Conservation (phyloP, 2,329 filamentous ascomycete genomes). For the Colletotrichum sp. region DNA sequence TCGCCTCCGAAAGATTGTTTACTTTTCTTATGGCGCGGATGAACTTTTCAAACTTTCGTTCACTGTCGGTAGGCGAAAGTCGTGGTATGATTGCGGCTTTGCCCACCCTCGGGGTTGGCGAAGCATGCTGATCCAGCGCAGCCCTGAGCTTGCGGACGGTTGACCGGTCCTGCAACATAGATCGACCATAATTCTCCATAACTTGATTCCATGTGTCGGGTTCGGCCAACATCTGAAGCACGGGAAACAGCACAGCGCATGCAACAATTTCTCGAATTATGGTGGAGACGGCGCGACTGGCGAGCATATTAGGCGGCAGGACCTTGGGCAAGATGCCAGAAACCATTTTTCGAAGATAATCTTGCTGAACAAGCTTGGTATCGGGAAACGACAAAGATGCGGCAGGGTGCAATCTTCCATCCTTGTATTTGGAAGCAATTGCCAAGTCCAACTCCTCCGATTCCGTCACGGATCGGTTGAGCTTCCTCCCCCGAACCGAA, state of each 20-base stretch:
- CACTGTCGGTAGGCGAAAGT: slow-evolving; percentile 80
- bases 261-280: slow-evolving; percentile 90
- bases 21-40: slow-evolving; percentile 87
- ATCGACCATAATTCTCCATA: slow-evolving; percentile 86
- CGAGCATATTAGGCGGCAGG: slow-evolving; percentile 74
- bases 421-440: slow-evolving; percentile 91
- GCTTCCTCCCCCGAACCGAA: slow-evolving; percentile 82
- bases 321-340: slow-evolving; percentile 75
- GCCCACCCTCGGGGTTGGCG: slow-evolving; percentile 71
- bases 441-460: slow-evolving; percentile 95
- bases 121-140: slow-evolving; percentile 92
- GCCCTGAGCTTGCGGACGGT: slow-evolving; percentile 91
- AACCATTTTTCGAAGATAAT: slow-evolving; percentile 81
- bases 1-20: slow-evolving; percentile 89
- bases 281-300: slow-evolving; percentile 80
- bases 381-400: slow-evolving; percentile 84
- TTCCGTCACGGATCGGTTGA: slow-evolving; percentile 90
- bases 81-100: slow-evolving; percentile 77
- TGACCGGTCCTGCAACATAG: slow-evolving; percentile 91
- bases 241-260: slow-evolving; percentile 85
- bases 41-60: slow-evolving; percentile 93
- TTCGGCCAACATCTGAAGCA: slow-evolving; percentile 81
- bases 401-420: slow-evolving; percentile 87
- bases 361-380: slow-evolving; percentile 83
- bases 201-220: slow-evolving; percentile 98